phyloP scores from a whole-genome alignment of 192 early-diverging fungal genomes.

The Backusella parvicylindrica region DNA sequence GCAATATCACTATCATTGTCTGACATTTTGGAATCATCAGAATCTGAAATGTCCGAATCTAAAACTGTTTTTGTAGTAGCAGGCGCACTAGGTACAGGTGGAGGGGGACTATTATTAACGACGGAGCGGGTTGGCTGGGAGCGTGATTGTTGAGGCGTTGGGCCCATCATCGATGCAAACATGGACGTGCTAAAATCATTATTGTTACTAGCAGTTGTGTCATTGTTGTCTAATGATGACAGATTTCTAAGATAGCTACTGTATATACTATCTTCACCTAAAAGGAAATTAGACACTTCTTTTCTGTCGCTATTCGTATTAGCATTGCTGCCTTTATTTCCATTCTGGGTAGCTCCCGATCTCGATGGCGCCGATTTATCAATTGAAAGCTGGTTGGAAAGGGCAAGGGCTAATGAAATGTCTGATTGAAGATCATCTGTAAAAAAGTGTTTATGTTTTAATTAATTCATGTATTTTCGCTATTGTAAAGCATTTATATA shows the following conservation, averaged over 20 bases:
- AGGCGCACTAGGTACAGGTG: background rate
- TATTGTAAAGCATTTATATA: background rate
- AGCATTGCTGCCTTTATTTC: background rate
- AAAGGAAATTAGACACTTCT: constrained; percentile 4
- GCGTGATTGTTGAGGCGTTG: background rate
- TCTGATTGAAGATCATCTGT: constrained; percentile 13
- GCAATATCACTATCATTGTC: background rate
- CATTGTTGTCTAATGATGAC: background rate
- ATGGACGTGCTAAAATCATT: constrained; percentile 3
- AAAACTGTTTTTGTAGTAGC: constrained; percentile 7
- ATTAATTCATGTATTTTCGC: background rate
- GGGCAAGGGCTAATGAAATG: constrained; percentile 17
- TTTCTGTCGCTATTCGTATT: constrained; percentile 6
- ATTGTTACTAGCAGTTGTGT: background rate
- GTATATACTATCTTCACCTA: constrained; percentile 27
- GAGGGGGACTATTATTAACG: background rate
- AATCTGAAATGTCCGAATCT: constrained; percentile 29
- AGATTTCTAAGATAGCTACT: constrained; percentile 17
- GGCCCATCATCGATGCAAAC: constrained; percentile 14
- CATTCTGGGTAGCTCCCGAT: background rate
- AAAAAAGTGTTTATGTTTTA: background rate
- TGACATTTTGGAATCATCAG: constrained; percentile 11
- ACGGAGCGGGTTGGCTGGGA: background rate
- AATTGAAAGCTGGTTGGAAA: constrained; percentile 13
- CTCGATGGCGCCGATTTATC: background rate